Percentiles rank a stretch among this genome's conserved stretches.
phyloP scores from a whole-genome alignment of 1,284 basidiomycete genomes.

The Salmacisia buchloeana region DNA sequence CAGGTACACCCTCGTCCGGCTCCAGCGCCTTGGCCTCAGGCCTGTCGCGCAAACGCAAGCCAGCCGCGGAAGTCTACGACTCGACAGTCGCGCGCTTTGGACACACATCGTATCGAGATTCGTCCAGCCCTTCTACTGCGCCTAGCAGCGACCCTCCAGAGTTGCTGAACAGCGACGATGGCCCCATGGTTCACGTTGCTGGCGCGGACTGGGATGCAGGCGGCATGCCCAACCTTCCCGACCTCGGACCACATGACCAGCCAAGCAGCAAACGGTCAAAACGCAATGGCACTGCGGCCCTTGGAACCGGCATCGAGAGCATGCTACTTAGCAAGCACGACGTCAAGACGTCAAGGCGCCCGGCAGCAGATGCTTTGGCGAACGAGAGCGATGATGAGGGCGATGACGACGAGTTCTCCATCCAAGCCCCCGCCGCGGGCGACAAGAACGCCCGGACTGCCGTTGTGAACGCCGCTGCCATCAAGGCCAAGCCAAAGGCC shows the following conservation, averaged over 20 bases:
- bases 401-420: slow-evolving; percentile 23
- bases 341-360: slow-evolving; percentile 30
- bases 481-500: not conserved
- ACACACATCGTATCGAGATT: slow-evolving; percentile 1
- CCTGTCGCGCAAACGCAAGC: slow-evolving; percentile 24
- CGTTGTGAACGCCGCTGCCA: slow-evolving; percentile 12
- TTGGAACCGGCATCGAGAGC: not conserved
- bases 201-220: slow-evolving; percentile 44
- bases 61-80: not conserved
- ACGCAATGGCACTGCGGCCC: not conserved
- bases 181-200: slow-evolving; percentile 28
- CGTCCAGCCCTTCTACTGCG: not conserved
- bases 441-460: not conserved
- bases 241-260: slow-evolving; percentile 6
- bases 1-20: not conserved
- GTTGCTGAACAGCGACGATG: slow-evolving; percentile 1
- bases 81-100: slow-evolving; percentile 4
- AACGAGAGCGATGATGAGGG: slow-evolving; percentile 28
- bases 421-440: slow-evolving; percentile 13
- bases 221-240: slow-evolving; percentile 27
- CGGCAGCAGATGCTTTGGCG: slow-evolving; percentile 15
- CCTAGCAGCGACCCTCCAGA: slow-evolving; percentile 2
- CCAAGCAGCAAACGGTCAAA: slow-evolving; percentile 20
- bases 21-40: not conserved
- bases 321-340: slow-evolving; percentile 21